Percentiles rank a stretch among this genome's conserved stretches.
phyloP scores from a whole-genome alignment of 176 grass and related monocot species.

The Avena atlantica region DNA sequence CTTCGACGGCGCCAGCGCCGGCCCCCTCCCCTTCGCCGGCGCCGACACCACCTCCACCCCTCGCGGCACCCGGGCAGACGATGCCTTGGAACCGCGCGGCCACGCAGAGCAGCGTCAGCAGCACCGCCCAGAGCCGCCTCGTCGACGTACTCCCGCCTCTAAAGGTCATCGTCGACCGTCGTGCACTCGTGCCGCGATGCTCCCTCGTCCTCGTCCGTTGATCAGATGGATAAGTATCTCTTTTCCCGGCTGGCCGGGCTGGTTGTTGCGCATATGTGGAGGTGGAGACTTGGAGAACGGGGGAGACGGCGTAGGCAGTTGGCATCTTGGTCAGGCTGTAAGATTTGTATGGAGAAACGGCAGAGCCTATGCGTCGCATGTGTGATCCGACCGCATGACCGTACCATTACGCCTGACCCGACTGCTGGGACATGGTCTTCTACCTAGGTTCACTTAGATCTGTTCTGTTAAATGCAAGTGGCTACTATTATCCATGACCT shows the following conservation, averaged over 20 bases:
- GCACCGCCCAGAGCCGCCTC: not conserved
- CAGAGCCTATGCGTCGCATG: no score
- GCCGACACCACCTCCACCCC: not conserved
- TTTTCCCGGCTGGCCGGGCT: not conserved
- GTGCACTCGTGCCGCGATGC: not conserved
- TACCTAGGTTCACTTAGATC: no score
- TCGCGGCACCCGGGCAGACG: not conserved
- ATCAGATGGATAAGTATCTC: not conserved
- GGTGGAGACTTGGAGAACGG: not conserved
- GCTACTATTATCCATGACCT: no score
- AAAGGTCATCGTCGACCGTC: not conserved
- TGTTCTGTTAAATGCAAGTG: no score
- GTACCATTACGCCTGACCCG: no score
- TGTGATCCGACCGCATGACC: no score
- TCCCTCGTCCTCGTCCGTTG: not conserved
- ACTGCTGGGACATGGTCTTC: no score
- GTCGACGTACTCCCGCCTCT: not conserved
- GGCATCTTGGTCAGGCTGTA: no score
- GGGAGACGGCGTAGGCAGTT: not conserved
- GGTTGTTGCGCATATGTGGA: conserved; percentile 14
- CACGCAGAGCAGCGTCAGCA: conserved; percentile 19
- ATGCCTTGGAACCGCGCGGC: not conserved
- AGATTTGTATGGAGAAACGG: no score
- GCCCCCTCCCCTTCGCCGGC: not conserved
- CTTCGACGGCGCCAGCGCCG: not conserved